phyloP scores from a whole-genome alignment of 202 grass and related monocot genomes.

The Thinopyrum obtusiflorum region DNA sequence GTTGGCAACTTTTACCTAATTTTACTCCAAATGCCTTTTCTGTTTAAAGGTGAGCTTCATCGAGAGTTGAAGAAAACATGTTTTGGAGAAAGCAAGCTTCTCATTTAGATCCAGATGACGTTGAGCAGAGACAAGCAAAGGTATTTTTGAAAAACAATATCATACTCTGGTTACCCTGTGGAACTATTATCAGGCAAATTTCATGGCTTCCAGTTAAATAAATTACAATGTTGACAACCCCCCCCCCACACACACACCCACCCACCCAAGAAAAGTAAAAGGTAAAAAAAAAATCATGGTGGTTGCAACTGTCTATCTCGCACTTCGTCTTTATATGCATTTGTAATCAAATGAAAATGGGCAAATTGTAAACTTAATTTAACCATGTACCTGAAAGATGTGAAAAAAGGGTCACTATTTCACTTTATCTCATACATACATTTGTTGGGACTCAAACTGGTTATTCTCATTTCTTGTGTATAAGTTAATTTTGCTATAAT shows the following conservation, averaged over 20 bases:
- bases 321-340: neutral
- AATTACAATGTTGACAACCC: neutral
- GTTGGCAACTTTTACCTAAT: neutral
- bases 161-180: neutral
- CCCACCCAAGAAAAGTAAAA: neutral
- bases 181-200: neutral
- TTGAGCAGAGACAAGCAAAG: slow-evolving; percentile 58
- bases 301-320: too few species aligned
- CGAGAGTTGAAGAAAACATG: slow-evolving; percentile 49
- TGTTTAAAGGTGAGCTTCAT: slow-evolving; percentile 16
- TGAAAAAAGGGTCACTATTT: neutral
- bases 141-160: slow-evolving; percentile 23
- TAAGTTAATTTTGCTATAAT: neutral
- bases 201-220: neutral
- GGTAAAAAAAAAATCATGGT: too few species aligned
- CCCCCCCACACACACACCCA: too few species aligned
- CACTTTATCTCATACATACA: neutral
- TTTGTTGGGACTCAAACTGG: neutral
- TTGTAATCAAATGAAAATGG: neutral
- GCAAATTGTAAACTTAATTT: neutral
- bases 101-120: slow-evolving; percentile 43
- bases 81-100: slow-evolving; percentile 57
- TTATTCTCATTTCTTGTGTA: neutral
- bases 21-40: neutral
- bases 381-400: neutral